These are phyloP conservation scores for Euphorbia peplus DNA, from an alignment of 345 rosid genomes.

Conservation along the genomic window DNA sequence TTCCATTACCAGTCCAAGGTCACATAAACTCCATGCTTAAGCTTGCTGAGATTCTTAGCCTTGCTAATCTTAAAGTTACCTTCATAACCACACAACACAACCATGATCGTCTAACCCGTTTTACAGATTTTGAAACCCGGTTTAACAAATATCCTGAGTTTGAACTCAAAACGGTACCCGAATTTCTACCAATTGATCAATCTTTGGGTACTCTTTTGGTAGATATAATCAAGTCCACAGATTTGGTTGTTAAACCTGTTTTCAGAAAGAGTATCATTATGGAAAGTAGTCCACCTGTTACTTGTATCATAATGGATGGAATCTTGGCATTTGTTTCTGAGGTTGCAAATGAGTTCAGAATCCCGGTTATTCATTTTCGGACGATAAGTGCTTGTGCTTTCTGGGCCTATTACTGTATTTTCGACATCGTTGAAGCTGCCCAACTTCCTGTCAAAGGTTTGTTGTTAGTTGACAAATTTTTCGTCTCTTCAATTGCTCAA, in stretches of 20 bases:
- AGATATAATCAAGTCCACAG: conserved; percentile 23
- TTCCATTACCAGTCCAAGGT: conserved; percentile 59
- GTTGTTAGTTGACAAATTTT: too few relatives aligned
- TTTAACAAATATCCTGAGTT: conserved; percentile 35
- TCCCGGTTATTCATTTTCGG: conserved; percentile 31
- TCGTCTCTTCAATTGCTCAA: too few relatives aligned
- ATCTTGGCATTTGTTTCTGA: conserved; percentile 29
- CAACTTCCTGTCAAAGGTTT: conserved; percentile 46
- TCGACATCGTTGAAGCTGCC: conserved; percentile 31
- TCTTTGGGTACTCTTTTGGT: conserved; percentile 16
- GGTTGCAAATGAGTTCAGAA: conserved; percentile 31
- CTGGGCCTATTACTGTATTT: conserved; percentile 24
- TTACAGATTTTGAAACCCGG: conserved; percentile 28
- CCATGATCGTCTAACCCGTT: conserved; percentile 26
- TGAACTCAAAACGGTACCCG: conserved; percentile 31
- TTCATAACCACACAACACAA: conserved; percentile 45
- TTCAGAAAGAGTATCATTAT: conserved; percentile 23
- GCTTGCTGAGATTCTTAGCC: conserved; percentile 50
- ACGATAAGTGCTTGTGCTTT: not conserved
- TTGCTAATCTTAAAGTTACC: conserved; percentile 49
- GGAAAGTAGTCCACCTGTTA: conserved; percentile 12
- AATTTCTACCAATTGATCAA: conserved; percentile 33
- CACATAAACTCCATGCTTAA: conserved; percentile 69
- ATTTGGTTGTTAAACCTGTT: not conserved
- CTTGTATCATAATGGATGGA: conserved; percentile 42